Conservation (phyloP, 306 rosid genomes). For the Dalbergia cochinchinensis region DNA sequence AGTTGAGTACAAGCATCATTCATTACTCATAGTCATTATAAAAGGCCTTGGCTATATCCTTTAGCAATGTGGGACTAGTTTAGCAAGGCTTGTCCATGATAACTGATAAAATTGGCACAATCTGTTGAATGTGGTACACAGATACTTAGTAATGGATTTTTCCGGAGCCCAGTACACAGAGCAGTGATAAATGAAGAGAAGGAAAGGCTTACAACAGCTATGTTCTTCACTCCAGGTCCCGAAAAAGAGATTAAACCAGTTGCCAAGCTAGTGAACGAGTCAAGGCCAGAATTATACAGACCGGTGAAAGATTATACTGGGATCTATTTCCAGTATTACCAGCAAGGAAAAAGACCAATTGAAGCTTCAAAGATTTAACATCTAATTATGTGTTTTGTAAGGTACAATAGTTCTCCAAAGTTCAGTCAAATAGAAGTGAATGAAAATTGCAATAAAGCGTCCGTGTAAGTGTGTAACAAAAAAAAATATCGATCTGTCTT, state of each 20-base stretch:
- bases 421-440: background rate
- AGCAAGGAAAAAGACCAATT: slow-evolving; percentile 66
- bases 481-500: background rate
- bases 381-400: background rate
- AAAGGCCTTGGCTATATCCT: too few species aligned
- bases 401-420: background rate
- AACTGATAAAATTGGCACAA: background rate
- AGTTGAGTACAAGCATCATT: too few species aligned
- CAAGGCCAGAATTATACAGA: slow-evolving; percentile 61
- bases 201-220: slow-evolving; percentile 68
- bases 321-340: slow-evolving; percentile 67
- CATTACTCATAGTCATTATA: too few species aligned
- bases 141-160: slow-evolving; percentile 73
- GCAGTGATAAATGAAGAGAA: slow-evolving; percentile 59
- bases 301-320: slow-evolving; percentile 53
- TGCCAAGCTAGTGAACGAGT: slow-evolving; percentile 54
- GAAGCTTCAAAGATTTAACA: slow-evolving; percentile 60
- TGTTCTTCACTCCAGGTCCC: slow-evolving; percentile 59
- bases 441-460: background rate
- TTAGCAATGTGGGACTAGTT: too few species aligned
- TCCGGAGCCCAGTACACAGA: slow-evolving; percentile 75
- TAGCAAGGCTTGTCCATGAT: too few species aligned
- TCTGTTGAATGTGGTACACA: slow-evolving; percentile 40
- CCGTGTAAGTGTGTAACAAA: background rate
- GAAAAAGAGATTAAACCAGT: slow-evolving; percentile 66